These are phyloP conservation scores for Ganoderma boninense DNA, from an alignment of 1,284 basidiomycete genomes.

Conservation along the genomic window DNA sequence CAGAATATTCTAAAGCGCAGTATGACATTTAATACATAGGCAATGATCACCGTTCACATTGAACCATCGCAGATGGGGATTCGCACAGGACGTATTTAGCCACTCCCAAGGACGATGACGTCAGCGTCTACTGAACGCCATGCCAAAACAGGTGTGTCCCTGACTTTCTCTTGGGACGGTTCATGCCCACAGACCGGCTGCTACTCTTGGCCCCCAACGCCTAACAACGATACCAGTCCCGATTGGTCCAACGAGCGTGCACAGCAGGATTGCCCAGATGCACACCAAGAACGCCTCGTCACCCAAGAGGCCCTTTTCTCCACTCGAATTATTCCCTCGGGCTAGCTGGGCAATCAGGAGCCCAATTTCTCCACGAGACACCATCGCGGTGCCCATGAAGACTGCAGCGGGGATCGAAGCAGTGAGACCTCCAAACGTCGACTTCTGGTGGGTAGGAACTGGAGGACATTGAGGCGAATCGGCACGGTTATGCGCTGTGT, in stretches of 20 bases:
- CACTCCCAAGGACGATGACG: slow-evolving; percentile 14
- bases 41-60: background rate
- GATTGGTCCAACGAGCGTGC: slow-evolving; percentile 56
- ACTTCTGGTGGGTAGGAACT: no score
- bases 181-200: slow-evolving; percentile 30
- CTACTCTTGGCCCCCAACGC: slow-evolving; percentile 28
- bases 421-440: background rate
- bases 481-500: background rate
- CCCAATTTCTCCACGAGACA: slow-evolving; percentile 62
- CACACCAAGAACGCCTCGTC: slow-evolving; percentile 53
- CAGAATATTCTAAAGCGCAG: background rate
- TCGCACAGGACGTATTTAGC: background rate
- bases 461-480: background rate
- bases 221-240: slow-evolving; percentile 44
- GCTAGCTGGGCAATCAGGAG: slow-evolving; percentile 49
- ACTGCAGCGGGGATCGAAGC: slow-evolving; percentile 29
- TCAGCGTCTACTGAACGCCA: slow-evolving; percentile 21
- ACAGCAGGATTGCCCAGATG: slow-evolving; percentile 59
- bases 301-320: slow-evolving; percentile 37
- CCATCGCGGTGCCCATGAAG: slow-evolving; percentile 51
- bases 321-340: slow-evolving; percentile 17
- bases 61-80: background rate
- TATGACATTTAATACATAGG: background rate
- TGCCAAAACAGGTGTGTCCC: background rate
- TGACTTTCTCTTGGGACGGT: background rate